Base-by-base conservation (phyloP, 1,139 yeast species). In the Pichia sp. region DNA sequence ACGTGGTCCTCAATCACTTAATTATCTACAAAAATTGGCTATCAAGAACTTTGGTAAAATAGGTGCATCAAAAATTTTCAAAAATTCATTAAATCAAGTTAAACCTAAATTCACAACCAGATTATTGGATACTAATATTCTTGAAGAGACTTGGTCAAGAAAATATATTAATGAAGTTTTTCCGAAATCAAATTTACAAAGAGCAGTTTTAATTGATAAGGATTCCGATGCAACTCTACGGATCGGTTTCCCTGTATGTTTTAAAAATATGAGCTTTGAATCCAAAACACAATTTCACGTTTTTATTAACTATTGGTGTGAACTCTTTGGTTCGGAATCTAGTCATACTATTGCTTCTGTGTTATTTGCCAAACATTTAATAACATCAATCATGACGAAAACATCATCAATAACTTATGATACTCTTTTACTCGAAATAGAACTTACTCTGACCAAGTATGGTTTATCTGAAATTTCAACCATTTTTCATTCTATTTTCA, bases 1-100 rank as follows among this genome's bases (percentile, higher is more conserved):
- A 3, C 69, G 74, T 52, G 82, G 89, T 0, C 79, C 87, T 0
- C 82, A 80, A 48, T 78, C 89, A 0, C 54, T 81, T 35, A 78
- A 79, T 50, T 61, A 65, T 32, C 58, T 83, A 36, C 76, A 74
- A 42, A 81, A 76, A 53, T 48, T 78, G 22, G 80, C 78, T 0
- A 39, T 68, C 3, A 38, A 62, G 0, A 60, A 67, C 47, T 80
- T 81, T 55, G 42, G 50, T 4, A 43, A 40, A 35, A 55, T 55
- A 28, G 50, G 48, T 10, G 31, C 22, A 12, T 24, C 32, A 8
- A 35, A 39, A 12, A 29, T 12, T 5, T 16, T 24, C 10, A 25
- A 41, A 20, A 30, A 31, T 28, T 4, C 20, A 3, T 12, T 33
- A 33, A 4, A 12, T 36, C n/a, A 7, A 27, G 20, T 29, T 24